Percentiles rank a stretch among this genome's conserved stretches.
Conservation (phyloP, 1,284 basidiomycete species). For the Tilletia indica region DNA sequence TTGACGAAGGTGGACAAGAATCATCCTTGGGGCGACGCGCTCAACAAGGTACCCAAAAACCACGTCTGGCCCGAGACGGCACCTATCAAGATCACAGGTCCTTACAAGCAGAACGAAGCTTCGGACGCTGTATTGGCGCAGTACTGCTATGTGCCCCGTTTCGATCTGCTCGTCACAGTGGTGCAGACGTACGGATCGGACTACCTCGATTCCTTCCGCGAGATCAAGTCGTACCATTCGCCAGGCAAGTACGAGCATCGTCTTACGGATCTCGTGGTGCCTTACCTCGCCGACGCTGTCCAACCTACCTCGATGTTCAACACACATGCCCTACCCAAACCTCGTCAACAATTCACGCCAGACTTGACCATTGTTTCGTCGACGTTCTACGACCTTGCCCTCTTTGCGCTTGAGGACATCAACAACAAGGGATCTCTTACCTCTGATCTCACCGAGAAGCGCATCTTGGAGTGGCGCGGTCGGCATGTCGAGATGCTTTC, state of each 20-base stretch:
- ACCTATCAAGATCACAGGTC: constrained; percentile 25
- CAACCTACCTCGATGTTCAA: constrained; percentile 25
- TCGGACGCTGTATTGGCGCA: constrained; percentile 53
- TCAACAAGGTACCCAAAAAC: constrained; percentile 33
- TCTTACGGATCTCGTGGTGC: constrained; percentile 50
- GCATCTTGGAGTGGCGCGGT: constrained; percentile 55
- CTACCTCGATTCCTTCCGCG: constrained; percentile 53
- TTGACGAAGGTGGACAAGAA: constrained; percentile 39
- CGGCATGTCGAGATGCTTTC: constrained; percentile 50
- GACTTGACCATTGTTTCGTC: constrained; percentile 56
- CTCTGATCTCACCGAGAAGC: constrained; percentile 47
- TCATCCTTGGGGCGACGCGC: constrained; percentile 49
- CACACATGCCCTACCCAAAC: constrained; percentile 31
- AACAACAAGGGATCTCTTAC: constrained; percentile 37
- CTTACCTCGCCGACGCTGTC: constrained; percentile 36
- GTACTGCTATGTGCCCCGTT: constrained; percentile 56
- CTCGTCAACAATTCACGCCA: constrained; percentile 44
- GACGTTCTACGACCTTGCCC: constrained; percentile 56
- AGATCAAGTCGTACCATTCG: constrained; percentile 51
- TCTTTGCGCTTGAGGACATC: constrained; percentile 56
- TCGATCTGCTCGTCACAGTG: constrained; percentile 56
- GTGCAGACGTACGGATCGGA: constrained; percentile 57
- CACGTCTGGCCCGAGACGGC: constrained; percentile 23
- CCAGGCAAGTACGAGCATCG: constrained; percentile 56
- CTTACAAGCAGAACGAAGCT: background rate